phyloP scores from a whole-genome alignment of 108 stramenopile species.

The Fistulifera pelliculosa region DNA sequence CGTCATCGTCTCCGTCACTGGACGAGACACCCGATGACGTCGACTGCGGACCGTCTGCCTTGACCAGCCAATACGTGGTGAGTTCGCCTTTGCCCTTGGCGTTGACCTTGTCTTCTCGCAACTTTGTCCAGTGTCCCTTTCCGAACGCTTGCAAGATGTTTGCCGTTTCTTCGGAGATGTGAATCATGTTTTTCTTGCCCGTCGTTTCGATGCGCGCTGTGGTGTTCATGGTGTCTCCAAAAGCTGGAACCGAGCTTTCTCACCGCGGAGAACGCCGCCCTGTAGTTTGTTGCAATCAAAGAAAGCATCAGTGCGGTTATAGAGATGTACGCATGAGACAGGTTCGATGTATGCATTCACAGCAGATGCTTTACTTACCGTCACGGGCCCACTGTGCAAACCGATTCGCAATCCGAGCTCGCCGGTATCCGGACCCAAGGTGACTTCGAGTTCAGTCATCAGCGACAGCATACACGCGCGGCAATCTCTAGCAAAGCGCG shows the following conservation, averaged over 20 bases:
- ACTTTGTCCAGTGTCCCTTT: conserved; percentile 21
- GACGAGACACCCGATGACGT: neutral
- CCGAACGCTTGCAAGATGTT: conserved; percentile 21
- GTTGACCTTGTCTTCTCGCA: conserved; percentile 12
- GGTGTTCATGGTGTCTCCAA: conserved; percentile 16
- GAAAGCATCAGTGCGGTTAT: neutral
- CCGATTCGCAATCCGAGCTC: conserved; percentile 10
- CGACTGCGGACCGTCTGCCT: neutral
- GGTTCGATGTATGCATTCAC: neutral
- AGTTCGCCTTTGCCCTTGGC: conserved; percentile 36
- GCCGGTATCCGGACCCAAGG: conserved; percentile 14
- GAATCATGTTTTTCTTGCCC: conserved; percentile 22
- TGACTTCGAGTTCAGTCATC: conserved; percentile 8
- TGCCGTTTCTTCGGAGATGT: conserved; percentile 30
- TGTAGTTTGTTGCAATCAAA: neutral
- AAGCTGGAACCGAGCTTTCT: conserved; percentile 19
- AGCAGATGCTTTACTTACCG: neutral
- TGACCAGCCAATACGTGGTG: conserved; percentile 11
- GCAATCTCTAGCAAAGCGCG: conserved; percentile 10
- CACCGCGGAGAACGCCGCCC: conserved; percentile 21
- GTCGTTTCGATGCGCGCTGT: conserved; percentile 33
- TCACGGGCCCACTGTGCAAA: conserved; percentile 7
- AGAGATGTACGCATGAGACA: neutral
- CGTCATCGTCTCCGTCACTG: neutral
- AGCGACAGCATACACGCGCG: conserved; percentile 3